Evolutionary conservation across 2,329 filamentous ascomycete species (phyloP), one percentile per base, ranked within the genome.

Genomic region (Cordyceps farinosa): DNA sequence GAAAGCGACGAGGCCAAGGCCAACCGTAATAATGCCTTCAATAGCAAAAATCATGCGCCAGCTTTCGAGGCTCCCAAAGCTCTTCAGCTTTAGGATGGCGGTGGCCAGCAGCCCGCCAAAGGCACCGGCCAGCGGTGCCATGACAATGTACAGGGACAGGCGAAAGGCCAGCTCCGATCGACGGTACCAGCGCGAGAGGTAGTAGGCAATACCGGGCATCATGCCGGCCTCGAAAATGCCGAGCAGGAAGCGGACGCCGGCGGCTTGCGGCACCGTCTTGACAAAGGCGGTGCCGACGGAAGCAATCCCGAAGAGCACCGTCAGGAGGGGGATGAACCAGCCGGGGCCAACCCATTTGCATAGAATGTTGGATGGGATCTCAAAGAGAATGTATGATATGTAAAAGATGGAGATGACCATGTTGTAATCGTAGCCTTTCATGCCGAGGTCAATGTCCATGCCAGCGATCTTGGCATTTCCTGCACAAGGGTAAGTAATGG

Each of bases 21-120:
- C 78, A 13, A 73, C 69, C 9, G 75, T 77, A 65, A 90, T 81
- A 67, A 90, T 85, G 44, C 88, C 88, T 71, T 90, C 88, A 36
- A 90, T 87, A 38, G 82, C 84, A 64, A 90, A 90, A 62, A 90
- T 88, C 86, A 89, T 89, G 7, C 87, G 78, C 88, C 87, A 90
- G 22, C 72, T 76, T 53, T 76, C 77, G 0, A 90, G 76, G 10
- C 77, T 72, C 11, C 85, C 87, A 65, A 90, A 85, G 64, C 78
- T 73, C 60, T 83, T 75, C 1, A 91, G 78, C 2, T 76, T 85
- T 27, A 90, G 78, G 66, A 91, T 91, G 1, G 77, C 88, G 1
- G 80, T 85, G 0, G 85, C 84, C 0, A 91, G 77, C 0, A 91
- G 78, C 0, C 89, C 89, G 27, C 89, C 88, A 67, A 91, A 91